Evolutionary conservation across 768 basidiomycete genomes (phyloP).

Genomic region (Mycena crocata): DNA sequence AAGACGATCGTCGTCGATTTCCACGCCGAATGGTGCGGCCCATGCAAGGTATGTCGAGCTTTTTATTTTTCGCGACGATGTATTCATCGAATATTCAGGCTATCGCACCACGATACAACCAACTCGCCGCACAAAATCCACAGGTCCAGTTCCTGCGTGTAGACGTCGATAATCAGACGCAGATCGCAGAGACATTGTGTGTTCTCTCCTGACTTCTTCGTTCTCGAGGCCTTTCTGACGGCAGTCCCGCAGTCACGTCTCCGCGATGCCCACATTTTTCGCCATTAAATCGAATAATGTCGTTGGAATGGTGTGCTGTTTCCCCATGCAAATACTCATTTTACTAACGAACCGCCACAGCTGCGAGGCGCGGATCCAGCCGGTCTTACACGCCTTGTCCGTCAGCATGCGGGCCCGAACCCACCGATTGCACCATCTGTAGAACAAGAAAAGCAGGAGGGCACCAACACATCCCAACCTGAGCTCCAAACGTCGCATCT

Average conservation of each 20-base stretch:
- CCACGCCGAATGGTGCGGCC: constrained; percentile 36
- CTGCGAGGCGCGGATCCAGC: constrained; percentile 36
- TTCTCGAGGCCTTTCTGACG: background rate
- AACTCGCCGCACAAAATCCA: constrained; percentile 34
- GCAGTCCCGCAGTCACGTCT: constrained; percentile 16
- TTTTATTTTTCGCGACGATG: background rate
- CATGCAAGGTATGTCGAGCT: constrained; percentile 33
- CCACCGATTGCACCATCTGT: constrained; percentile 13
- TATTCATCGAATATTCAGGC: constrained; percentile 9
- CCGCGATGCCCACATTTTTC: constrained; percentile 38
- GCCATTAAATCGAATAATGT: constrained; percentile 31
- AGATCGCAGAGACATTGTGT: constrained; percentile 27
- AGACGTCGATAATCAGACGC: constrained; percentile 33
- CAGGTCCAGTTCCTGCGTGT: constrained; percentile 37
- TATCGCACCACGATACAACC: constrained; percentile 34
- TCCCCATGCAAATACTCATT: background rate
- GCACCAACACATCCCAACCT: too few species aligned
- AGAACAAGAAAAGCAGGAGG: constrained; percentile 5
- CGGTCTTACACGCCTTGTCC: constrained; percentile 29
- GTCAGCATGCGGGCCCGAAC: constrained; percentile 29
- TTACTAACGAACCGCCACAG: constrained; percentile 15
- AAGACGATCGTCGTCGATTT: constrained; percentile 36
- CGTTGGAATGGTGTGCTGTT: constrained; percentile 28
- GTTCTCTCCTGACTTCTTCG: background rate
- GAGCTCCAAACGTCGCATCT: background rate